Base-by-base conservation (phyloP, 192 early-diverging fungal genomes). In the Glomus cerebriforme region DNA sequence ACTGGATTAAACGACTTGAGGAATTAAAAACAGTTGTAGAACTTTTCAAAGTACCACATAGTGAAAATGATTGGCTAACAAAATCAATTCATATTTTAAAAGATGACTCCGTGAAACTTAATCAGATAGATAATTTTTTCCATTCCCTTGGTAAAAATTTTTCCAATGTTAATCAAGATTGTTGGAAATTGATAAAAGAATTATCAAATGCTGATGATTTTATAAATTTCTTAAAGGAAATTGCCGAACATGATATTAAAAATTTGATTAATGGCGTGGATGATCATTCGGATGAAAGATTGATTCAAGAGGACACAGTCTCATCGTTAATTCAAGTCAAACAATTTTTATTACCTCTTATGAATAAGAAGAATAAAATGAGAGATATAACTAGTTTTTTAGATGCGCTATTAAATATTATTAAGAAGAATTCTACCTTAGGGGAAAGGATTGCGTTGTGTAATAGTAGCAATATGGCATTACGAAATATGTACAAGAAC, bases 261-360 rank as follows among this genome's bases (percentile, higher is more conserved):
- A 80, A 80, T 66, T 49, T 74, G 34, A 80, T 80, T 70, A 80
- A 80, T 60, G 74, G 63, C 8, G 79, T 77, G 34, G 79, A 80
- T 35, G 79, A 80, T 39, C 69, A 64, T 34, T 64, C 79, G 9
- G 79, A 80, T 49, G 79, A 78, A 66, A 62, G 64, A 31, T 54
- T 69, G 15, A 69, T 78, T 19, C 77, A 78, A 69, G 72, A 80
- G 26, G 74, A 80, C 39, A 75, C 72, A 0, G 64, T 80, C 0
- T 66, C 63, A 7, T 67, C 79, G 6, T 27, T 68, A 24, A 68
- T 80, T 58, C 45, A 80, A 80, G 75, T 80, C 64, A 69, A 67
- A 15, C 79, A 80, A 59, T 80, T 66, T 39, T 24, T 75, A n/a
- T 26, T 60, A 6, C 73, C 75, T 34, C 13, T 76, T 7, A 58